phyloP scores from a whole-genome alignment of 2,329 filamentous ascomycete species.

The Penicillium sp. region DNA sequence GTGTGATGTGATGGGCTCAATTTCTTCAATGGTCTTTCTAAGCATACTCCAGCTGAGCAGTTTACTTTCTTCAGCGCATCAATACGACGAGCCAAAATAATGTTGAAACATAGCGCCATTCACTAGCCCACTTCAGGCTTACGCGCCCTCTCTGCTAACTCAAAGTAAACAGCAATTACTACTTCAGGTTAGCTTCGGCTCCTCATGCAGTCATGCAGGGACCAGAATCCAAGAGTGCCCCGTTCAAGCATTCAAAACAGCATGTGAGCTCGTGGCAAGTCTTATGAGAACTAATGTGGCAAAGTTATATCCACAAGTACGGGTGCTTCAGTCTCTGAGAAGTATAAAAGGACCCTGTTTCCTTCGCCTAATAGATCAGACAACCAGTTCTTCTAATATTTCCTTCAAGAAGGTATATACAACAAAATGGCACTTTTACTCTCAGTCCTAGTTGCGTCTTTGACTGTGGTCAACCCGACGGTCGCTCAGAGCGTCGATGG shows the following conservation, averaged over 20 bases:
- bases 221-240: not conserved
- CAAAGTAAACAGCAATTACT: not conserved
- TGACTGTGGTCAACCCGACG: slow-evolving; percentile 2
- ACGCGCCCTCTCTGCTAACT: not conserved
- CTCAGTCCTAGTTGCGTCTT: not conserved
- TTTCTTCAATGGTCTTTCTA: not conserved
- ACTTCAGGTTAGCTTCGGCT: not conserved
- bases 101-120: not conserved
- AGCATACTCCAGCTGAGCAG: not conserved
- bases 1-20: not conserved
- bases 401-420: not conserved
- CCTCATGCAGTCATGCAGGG: not conserved
- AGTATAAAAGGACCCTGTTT: not conserved
- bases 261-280: not conserved
- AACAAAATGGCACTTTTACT: not conserved
- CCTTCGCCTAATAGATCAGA: not conserved
- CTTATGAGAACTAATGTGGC: not conserved
- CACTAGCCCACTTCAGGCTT: not conserved
- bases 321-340: not conserved
- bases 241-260: not conserved
- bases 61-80: not conserved
- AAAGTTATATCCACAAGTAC: not conserved
- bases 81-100: not conserved
- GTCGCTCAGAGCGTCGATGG: slow-evolving; percentile 20
- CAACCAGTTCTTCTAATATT: not conserved